A percentile compares a stretch with the other conserved stretches of the same genome.
Conservation (phyloP, 2,329 filamentous ascomycete genomes). For the Periconia macrospinosa region DNA sequence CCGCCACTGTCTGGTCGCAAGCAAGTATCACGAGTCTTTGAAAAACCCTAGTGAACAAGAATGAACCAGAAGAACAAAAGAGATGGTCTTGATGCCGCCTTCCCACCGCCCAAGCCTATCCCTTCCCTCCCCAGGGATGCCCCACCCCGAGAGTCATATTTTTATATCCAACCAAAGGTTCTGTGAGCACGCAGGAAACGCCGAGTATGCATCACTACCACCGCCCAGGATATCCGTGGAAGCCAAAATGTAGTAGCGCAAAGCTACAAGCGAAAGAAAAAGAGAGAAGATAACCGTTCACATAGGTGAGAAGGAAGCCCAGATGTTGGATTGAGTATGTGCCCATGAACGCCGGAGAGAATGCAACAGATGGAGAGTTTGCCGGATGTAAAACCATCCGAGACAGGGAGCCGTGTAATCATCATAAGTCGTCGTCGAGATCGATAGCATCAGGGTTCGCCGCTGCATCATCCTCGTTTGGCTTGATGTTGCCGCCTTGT, state of each 20-base stretch:
- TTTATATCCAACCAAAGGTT: not conserved
- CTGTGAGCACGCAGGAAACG: slow-evolving; percentile 14
- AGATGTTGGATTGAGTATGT: slow-evolving; percentile 2
- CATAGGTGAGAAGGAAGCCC: slow-evolving; percentile 7
- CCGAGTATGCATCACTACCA: slow-evolving; percentile 13
- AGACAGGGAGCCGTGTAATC: slow-evolving; percentile 23
- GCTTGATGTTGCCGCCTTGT: slow-evolving; percentile 60
- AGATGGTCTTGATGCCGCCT: too few species aligned
- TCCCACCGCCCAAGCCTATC: not conserved
- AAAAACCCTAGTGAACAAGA: too few species aligned
- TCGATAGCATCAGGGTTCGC: slow-evolving; percentile 86
- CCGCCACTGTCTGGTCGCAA: too few species aligned
- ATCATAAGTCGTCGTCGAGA: slow-evolving; percentile 61
- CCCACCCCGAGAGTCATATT: not conserved
- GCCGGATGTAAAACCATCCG: not conserved
- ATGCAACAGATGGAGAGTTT: slow-evolving; percentile 16
- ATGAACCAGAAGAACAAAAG: too few species aligned
- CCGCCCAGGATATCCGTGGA: not conserved
- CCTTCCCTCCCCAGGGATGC: not conserved
- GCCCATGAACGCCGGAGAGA: slow-evolving; percentile 20
- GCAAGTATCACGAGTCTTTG: too few species aligned
- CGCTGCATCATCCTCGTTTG: slow-evolving; percentile 49
- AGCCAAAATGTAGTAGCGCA: not conserved
- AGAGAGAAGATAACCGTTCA: not conserved
- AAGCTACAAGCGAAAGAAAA: not conserved